A percentile compares a stretch with the other conserved stretches of the same genome.
phyloP scores from a whole-genome alignment of 352 stramenopile species.

The Phytopythium sindhum region DNA sequence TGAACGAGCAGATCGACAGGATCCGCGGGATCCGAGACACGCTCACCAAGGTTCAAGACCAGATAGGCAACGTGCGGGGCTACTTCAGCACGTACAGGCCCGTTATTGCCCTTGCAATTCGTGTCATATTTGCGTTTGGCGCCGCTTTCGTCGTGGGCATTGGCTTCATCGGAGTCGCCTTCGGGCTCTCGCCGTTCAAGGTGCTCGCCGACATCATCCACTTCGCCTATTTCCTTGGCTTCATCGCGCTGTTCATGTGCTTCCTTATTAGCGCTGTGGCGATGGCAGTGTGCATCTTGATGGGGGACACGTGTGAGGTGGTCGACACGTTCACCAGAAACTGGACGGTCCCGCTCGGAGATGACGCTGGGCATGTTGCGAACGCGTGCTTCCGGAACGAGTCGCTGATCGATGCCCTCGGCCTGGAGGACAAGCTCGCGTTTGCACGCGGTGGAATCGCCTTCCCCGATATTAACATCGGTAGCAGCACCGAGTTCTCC shows the following conservation, averaged over 20 bases:
- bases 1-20: constrained; percentile 34
- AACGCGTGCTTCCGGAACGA: constrained; percentile 65
- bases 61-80: constrained; percentile 30
- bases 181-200: constrained; percentile 59
- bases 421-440: constrained; percentile 42
- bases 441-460: constrained; percentile 56
- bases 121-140: constrained; percentile 44
- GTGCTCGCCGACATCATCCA: constrained; percentile 66
- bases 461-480: constrained; percentile 38
- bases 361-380: constrained; percentile 31
- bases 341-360: constrained; percentile 53
- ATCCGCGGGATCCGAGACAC: constrained; percentile 22
- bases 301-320: constrained; percentile 62
- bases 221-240: constrained; percentile 65
- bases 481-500: constrained; percentile 42
- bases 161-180: constrained; percentile 56
- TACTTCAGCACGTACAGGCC: constrained; percentile 40
- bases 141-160: constrained; percentile 41
- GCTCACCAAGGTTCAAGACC: constrained; percentile 22
- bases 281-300: constrained; percentile 47
- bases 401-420: constrained; percentile 59
- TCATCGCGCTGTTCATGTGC: constrained; percentile 56
- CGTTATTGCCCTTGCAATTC: constrained; percentile 29
- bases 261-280: constrained; percentile 60
- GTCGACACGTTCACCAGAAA: constrained; percentile 38